Percentiles rank a stretch among this genome's conserved stretches.
Evolutionary conservation across 345 rosid species (phyloP).

Genomic region (Eutrema yunnanense): DNA sequence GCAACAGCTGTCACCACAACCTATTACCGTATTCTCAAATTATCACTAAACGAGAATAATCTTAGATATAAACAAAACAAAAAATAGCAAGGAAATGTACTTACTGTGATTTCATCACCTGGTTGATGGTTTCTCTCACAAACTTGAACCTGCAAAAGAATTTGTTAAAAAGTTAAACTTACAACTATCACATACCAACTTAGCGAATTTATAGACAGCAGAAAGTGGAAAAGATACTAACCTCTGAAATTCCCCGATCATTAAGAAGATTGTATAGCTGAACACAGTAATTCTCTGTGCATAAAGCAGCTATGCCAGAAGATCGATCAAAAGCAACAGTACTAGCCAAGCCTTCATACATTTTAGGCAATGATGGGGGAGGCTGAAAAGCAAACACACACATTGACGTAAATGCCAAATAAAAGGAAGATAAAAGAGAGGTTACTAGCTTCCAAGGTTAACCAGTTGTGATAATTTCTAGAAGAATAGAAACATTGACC

Average conservation of each 20-base stretch:
- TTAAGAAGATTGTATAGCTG: slow-evolving; percentile 81
- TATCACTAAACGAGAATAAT: background rate
- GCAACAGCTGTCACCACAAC: slow-evolving; percentile 69
- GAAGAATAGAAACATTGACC: background rate
- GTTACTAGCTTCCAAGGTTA: background rate
- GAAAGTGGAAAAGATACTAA: slow-evolving; percentile 22
- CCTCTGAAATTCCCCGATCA: slow-evolving; percentile 86
- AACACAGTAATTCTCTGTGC: slow-evolving; percentile 71
- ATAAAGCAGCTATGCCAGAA: slow-evolving; percentile 70
- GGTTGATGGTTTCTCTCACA: slow-evolving; percentile 99
- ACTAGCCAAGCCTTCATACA: slow-evolving; percentile 34
- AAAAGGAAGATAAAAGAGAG: background rate
- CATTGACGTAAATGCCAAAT: background rate
- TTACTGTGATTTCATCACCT: slow-evolving; percentile 82
- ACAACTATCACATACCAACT: background rate
- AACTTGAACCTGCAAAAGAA: slow-evolving; percentile 65
- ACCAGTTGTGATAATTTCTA: background rate
- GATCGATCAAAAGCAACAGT: slow-evolving; percentile 63
- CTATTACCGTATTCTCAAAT: slow-evolving; percentile 34
- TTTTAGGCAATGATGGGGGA: slow-evolving; percentile 58
- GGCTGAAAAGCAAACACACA: slow-evolving; percentile 46
- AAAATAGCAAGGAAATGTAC: background rate
- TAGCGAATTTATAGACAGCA: background rate
- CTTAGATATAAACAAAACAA: background rate
- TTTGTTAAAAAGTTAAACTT: background rate